Percentiles rank a stretch among this genome's conserved stretches.
Conservation (phyloP, 2,329 filamentous ascomycete species). For the Colletotrichum ledebouriae region DNA sequence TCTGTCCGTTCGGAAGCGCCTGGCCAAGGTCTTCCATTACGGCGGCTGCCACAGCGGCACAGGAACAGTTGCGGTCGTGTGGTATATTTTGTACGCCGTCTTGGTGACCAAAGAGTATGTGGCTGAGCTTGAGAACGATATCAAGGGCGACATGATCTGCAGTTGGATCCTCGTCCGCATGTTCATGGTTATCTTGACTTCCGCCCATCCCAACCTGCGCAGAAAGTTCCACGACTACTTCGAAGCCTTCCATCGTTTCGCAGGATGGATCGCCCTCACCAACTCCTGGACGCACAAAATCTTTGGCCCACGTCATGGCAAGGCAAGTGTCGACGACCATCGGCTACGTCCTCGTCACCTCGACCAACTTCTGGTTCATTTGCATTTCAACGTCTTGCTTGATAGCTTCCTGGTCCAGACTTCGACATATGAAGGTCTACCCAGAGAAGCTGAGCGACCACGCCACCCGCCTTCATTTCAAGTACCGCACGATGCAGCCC, state of each 20-base stretch:
- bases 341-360: conserved; percentile 53
- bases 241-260: conserved; percentile 78
- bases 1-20: conserved; percentile 60
- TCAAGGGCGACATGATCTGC: conserved; percentile 58
- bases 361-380: conserved; percentile 74
- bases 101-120: conserved; percentile 48
- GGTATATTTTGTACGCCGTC: conserved; percentile 59
- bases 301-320: conserved; percentile 61
- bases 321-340: conserved; percentile 50
- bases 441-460: conserved; percentile 78
- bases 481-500: conserved; percentile 70
- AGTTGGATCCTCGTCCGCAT: conserved; percentile 70
- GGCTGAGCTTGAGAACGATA: conserved; percentile 47
- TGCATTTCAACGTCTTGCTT: conserved; percentile 73
- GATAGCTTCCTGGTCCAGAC: conserved; percentile 78
- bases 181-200: conserved; percentile 69
- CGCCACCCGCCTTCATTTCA: conserved; percentile 78
- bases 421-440: conserved; percentile 76
- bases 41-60: conserved; percentile 65
- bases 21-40: conserved; percentile 65
- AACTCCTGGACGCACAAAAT: conserved; percentile 73
- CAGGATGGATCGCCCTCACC: conserved; percentile 74
- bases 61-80: conserved; percentile 62
- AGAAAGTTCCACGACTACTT: conserved; percentile 75
- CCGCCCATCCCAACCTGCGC: conserved; percentile 75